Conservation (phyloP, 805 yeast genomes). For the Teunomyces panamensis region DNA sequence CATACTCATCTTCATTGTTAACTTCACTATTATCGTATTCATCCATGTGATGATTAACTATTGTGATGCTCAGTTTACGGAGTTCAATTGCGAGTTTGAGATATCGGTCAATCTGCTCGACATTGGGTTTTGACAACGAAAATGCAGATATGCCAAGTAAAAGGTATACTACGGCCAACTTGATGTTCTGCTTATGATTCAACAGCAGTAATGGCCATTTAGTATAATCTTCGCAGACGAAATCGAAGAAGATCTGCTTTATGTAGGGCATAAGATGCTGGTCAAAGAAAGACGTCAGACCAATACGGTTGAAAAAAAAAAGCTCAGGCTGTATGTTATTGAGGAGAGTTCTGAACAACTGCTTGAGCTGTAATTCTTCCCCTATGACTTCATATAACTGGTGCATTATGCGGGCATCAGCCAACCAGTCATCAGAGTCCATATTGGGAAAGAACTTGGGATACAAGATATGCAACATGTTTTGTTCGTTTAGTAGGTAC, state of each 20-base stretch:
- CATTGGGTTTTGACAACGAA: constrained; percentile 7
- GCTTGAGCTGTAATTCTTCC: constrained; percentile 14
- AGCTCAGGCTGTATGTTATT: constrained; percentile 15
- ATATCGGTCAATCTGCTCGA: constrained; percentile 17
- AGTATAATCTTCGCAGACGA: constrained; percentile 22
- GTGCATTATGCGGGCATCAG: constrained; percentile 16
- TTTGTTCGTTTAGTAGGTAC: constrained; percentile 38
- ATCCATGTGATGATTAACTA: constrained; percentile 40
- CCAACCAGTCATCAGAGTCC: constrained; percentile 41
- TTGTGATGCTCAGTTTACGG: constrained; percentile 33
- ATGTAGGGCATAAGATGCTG: constrained; percentile 27
- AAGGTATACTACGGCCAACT: constrained; percentile 22
- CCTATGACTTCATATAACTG: constrained; percentile 13
- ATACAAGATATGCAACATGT: constrained; percentile 41
- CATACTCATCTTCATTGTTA: constrained; percentile 18
- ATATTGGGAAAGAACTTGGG: constrained; percentile 44
- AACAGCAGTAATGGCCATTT: constrained; percentile 1
- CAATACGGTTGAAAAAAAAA: constrained; percentile 27
- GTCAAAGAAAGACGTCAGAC: constrained; percentile 25
- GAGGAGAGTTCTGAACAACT: constrained; percentile 19
- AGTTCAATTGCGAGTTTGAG: constrained; percentile 30
- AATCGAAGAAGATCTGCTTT: constrained; percentile 28
- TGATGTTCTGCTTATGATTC: constrained; percentile 15
- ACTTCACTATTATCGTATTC: constrained; percentile 31
- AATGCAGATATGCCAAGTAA: constrained; percentile 24